Evolutionary conservation across 2,329 filamentous ascomycete genomes (phyloP).

Genomic region (Phyllosticta paracitricarpa): DNA sequence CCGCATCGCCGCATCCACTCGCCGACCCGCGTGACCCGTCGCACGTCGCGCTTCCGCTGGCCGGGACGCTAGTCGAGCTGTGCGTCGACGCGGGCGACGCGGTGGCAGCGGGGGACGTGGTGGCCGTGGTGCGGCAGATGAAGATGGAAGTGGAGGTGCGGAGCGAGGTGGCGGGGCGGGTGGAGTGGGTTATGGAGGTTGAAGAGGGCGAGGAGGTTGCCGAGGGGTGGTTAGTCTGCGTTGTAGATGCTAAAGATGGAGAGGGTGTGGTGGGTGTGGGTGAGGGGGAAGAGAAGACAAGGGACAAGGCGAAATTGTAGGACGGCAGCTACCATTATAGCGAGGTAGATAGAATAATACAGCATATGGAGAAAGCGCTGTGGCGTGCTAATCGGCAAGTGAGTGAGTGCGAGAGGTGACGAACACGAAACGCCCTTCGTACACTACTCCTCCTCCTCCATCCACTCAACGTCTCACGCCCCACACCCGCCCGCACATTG

Average conservation of each 20-base stretch:
- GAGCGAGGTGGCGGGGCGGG: constrained; percentile 36
- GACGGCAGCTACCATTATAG: no score
- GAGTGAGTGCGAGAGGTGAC: no score
- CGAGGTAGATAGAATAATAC: not conserved
- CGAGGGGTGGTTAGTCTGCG: constrained; percentile 44
- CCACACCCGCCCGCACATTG: no score
- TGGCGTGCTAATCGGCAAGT: no score
- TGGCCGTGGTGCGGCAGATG: constrained; percentile 41
- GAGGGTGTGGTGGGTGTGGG: not conserved
- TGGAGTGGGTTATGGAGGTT: constrained; percentile 43
- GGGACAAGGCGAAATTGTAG: not conserved
- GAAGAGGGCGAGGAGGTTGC: constrained; percentile 47
- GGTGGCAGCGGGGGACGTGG: not conserved
- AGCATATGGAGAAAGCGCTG: no score
- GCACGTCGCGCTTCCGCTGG: constrained; percentile 48
- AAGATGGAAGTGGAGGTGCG: constrained; percentile 61
- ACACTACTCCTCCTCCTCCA: no score
- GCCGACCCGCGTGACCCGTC: constrained; percentile 40
- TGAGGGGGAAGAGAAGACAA: not conserved
- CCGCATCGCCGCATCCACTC: constrained; percentile 34
- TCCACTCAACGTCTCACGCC: no score
- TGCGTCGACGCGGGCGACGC: constrained; percentile 34
- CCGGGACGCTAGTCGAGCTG: constrained; percentile 31
- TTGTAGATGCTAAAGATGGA: constrained; percentile 33
- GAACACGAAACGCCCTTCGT: no score